These are phyloP conservation scores for Ophiosphaerella herpotricha DNA, from an alignment of 2,329 filamentous ascomycete genomes.

Conservation along the genomic window DNA sequence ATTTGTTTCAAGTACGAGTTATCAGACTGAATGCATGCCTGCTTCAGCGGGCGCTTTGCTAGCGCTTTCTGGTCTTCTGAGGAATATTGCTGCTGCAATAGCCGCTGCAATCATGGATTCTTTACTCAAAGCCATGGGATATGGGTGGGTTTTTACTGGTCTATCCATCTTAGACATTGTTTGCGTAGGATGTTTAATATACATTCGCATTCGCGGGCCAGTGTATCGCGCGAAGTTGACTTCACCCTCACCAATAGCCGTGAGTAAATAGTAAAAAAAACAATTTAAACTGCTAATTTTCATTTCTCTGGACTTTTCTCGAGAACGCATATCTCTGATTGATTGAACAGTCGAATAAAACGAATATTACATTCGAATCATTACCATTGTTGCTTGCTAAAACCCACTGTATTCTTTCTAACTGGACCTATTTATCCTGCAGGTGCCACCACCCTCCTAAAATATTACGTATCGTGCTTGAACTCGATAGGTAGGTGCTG, in stretches of 20 bases:
- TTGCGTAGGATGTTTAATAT: slow-evolving; percentile 11
- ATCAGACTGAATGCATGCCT: slow-evolving; percentile 44
- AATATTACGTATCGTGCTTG: too few relatives aligned
- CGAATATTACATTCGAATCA: too few relatives aligned
- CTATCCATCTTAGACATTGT: slow-evolving; percentile 33
- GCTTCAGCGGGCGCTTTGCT: slow-evolving; percentile 45
- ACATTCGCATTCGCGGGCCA: slow-evolving; percentile 4
- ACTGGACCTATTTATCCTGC: too few relatives aligned
- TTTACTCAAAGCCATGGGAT: slow-evolving; percentile 39
- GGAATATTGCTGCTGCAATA: slow-evolving; percentile 44
- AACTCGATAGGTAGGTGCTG: too few relatives aligned
- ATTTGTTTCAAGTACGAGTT: slow-evolving; percentile 46
- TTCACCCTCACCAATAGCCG: neutral
- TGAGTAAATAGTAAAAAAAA: too few relatives aligned
- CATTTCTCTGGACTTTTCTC: too few relatives aligned
- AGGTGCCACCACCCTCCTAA: too few relatives aligned
- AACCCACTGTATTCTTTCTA: too few relatives aligned
- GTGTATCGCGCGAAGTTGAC: slow-evolving; percentile 2
- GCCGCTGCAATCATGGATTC: slow-evolving; percentile 40
- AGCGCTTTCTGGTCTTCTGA: slow-evolving; percentile 44
- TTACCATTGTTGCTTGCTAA: too few relatives aligned
- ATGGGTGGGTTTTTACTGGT: slow-evolving; percentile 46
- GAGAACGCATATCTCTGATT: too few relatives aligned
- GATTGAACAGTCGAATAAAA: too few relatives aligned
- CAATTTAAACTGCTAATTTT: too few relatives aligned